These are phyloP conservation scores for Ascochyta fabae DNA, from an alignment of 2,329 filamentous ascomycete genomes.

Conservation along the genomic window DNA sequence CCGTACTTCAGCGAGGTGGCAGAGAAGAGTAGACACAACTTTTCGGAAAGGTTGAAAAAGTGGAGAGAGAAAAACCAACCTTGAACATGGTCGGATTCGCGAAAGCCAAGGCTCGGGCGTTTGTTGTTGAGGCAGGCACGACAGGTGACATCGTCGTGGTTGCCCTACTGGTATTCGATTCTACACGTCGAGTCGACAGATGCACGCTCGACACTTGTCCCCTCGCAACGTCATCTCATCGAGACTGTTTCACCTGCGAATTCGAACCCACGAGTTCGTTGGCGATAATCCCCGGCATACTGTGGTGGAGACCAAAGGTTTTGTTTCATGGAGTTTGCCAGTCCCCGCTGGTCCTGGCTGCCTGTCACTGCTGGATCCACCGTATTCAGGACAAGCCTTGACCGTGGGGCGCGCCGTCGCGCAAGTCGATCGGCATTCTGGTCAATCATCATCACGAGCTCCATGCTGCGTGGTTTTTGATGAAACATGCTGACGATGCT, in stretches of 20 bases:
- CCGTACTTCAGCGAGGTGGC: background rate
- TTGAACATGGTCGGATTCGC: background rate
- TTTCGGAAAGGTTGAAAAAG: background rate
- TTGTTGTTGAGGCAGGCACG: background rate
- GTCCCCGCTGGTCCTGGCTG: conserved; percentile 3
- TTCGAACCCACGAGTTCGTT: conserved; percentile 8
- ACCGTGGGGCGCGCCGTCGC: conserved; percentile 11
- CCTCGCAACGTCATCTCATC: background rate
- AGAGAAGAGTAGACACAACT: background rate
- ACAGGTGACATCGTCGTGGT: background rate
- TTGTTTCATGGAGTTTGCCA: conserved; percentile 7
- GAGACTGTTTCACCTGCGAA: background rate
- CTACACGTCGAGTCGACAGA: no score
- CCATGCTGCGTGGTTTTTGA: conserved; percentile 11
- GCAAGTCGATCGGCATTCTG: conserved; percentile 5
- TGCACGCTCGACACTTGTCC: background rate
- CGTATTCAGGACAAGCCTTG: conserved; percentile 16
- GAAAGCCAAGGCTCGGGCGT: conserved; percentile 14
- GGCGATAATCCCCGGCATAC: background rate
- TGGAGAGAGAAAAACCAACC: conserved; percentile 1
- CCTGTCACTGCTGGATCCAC: conserved; percentile 7
- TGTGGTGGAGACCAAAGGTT: conserved; percentile 6
- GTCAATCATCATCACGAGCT: conserved; percentile 14
- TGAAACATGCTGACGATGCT: conserved; percentile 15
- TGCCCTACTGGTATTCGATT: no score